Evolutionary conservation across 2,329 filamentous ascomycete species (phyloP).

Genomic region (Aspergillus proliferans): DNA sequence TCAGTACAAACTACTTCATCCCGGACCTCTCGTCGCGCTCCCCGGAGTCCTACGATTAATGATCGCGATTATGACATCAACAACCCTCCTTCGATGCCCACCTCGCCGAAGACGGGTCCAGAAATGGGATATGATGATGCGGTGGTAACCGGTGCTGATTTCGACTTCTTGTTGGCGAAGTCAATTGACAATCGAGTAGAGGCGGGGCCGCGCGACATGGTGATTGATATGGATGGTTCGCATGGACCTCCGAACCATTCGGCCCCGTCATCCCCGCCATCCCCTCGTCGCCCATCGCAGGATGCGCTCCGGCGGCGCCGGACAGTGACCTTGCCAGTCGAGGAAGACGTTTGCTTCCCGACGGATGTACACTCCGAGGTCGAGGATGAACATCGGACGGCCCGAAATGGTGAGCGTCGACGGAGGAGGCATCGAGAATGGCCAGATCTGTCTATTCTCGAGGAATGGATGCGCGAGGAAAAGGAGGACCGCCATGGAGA

Average conservation of each 20-base stretch:
- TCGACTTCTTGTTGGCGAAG: slow-evolving; percentile 32
- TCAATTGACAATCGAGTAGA: slow-evolving; percentile 33
- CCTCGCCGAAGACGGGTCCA: slow-evolving; percentile 50
- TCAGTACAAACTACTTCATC: slow-evolving; percentile 25
- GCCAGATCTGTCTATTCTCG: slow-evolving; percentile 77
- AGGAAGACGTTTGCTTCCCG: slow-evolving; percentile 91
- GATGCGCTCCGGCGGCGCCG: slow-evolving; percentile 44
- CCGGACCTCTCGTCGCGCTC: slow-evolving; percentile 20
- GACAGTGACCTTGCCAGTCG: slow-evolving; percentile 58
- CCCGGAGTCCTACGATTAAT: slow-evolving; percentile 14
- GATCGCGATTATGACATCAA: slow-evolving; percentile 55
- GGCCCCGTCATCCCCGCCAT: slow-evolving; percentile 35
- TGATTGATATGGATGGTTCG: slow-evolving; percentile 41
- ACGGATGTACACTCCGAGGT: slow-evolving; percentile 74
- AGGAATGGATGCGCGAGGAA: slow-evolving; percentile 86
- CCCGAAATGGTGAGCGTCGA: slow-evolving; percentile 41
- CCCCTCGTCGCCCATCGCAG: slow-evolving; percentile 31
- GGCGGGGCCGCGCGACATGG: slow-evolving; percentile 30
- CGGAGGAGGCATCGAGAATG: slow-evolving; percentile 66
- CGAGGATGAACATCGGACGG: slow-evolving; percentile 51
- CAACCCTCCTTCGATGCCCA: slow-evolving; percentile 58
- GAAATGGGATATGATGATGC: slow-evolving; percentile 52
- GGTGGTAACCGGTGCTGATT: slow-evolving; percentile 38
- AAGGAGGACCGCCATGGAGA: slow-evolving; percentile 81
- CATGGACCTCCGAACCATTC: slow-evolving; percentile 14